A percentile compares a stretch with the other conserved stretches of the same genome.
Conservation (phyloP, 2,329 filamentous ascomycete species). For the Mycocentrospora acerina region DNA sequence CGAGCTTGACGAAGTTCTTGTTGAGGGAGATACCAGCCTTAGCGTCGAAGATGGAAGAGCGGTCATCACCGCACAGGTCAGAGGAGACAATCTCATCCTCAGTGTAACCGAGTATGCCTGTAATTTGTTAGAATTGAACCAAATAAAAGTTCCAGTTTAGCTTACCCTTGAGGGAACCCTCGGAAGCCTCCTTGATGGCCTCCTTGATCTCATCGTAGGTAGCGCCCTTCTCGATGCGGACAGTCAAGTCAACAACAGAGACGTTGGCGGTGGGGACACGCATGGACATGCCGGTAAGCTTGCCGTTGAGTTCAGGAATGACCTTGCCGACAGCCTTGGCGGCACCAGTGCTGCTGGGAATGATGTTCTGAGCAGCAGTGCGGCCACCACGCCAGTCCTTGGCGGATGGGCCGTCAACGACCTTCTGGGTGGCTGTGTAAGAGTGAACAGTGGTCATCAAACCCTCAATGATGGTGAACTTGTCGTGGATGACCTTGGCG, state of each 20-base stretch:
- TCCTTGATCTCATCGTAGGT: constrained; percentile 91
- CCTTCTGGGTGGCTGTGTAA: constrained; percentile 99
- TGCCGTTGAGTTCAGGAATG: constrained; percentile 96
- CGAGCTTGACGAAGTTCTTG: constrained; percentile 97
- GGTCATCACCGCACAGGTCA: constrained; percentile 87
- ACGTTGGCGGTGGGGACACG: constrained; percentile 99
- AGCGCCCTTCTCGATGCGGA: constrained; percentile 88
- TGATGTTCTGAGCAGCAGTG: constrained; percentile 99
- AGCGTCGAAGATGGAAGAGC: constrained; percentile 98
- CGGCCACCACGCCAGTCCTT: constrained; percentile 99
- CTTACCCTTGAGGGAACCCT: constrained; percentile 83
- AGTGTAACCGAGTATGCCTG: constrained; percentile 88
- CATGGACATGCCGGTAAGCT: constrained; percentile 99
- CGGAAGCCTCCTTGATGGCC: constrained; percentile 79
- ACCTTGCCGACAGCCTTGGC: constrained; percentile 99
- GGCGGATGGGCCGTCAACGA: constrained; percentile 91
- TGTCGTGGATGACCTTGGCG: constrained; percentile 99
- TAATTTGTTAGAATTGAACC: constrained; percentile 19
- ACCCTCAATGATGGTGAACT: constrained; percentile 96
- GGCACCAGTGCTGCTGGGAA: constrained; percentile 97
- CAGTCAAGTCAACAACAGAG: constrained; percentile 96
- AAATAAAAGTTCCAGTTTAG: constrained; percentile 8
- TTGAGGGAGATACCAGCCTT: constrained; percentile 99
- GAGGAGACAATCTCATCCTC: constrained; percentile 96
- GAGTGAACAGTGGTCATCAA: constrained; percentile 99